These are phyloP conservation scores for Priceomyces fermenticarens DNA, from an alignment of 805 yeast species.

Conservation along the genomic window DNA sequence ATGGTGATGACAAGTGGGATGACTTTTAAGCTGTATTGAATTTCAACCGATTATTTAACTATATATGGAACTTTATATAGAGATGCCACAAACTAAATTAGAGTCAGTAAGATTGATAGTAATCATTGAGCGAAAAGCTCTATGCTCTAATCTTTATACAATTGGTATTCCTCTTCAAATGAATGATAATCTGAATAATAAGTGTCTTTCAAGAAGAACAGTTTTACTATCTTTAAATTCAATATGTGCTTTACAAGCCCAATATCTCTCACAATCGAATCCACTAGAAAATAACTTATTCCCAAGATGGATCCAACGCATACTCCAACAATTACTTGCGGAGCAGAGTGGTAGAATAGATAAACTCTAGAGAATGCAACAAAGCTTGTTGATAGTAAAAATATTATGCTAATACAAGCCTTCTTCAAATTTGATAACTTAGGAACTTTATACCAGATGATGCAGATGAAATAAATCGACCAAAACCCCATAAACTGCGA, in stretches of 20 bases:
- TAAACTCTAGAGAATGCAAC: constrained; percentile 74
- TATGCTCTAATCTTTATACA: constrained; percentile 6
- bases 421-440: constrained; percentile 25
- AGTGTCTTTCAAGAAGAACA: constrained; percentile 59
- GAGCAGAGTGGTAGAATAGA: constrained; percentile 68
- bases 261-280: constrained; percentile 55
- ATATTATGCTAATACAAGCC: constrained; percentile 20
- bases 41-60: too few relatives aligned
- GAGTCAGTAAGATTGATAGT: too few relatives aligned
- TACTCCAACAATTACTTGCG: constrained; percentile 75
- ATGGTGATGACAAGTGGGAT: constrained; percentile 62
- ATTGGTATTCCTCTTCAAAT: constrained; percentile 45
- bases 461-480: constrained; percentile 53
- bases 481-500: constrained; percentile 93
- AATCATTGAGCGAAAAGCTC: too few relatives aligned
- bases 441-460: constrained; percentile 39
- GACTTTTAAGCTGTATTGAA: constrained; percentile 40
- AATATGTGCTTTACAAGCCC: constrained; percentile 70
- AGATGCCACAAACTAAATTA: too few relatives aligned
- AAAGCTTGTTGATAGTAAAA: constrained; percentile 27
- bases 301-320: constrained; percentile 63
- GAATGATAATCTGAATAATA: constrained; percentile 47
- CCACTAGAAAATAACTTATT: constrained; percentile 49
- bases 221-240: constrained; percentile 50
- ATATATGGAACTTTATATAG: too few relatives aligned